These are phyloP conservation scores for Mycena pura DNA, from an alignment of 768 basidiomycete species.

Conservation along the genomic window DNA sequence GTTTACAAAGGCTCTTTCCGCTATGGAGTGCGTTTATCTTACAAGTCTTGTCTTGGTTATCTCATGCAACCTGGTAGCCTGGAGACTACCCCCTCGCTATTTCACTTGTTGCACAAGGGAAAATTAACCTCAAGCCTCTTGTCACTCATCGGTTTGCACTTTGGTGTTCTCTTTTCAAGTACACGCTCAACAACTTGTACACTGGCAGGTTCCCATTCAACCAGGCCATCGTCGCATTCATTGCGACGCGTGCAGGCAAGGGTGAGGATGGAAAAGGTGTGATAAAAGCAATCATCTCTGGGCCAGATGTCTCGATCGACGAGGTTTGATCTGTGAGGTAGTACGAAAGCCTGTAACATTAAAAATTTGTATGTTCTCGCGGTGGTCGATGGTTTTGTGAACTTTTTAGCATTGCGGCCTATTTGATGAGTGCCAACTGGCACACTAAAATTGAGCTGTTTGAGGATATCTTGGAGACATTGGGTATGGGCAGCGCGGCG, in stretches of 20 bases:
- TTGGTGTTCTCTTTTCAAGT: no score
- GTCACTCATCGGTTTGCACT: constrained; percentile 80
- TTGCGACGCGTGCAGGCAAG: constrained; percentile 80
- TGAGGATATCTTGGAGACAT: no score
- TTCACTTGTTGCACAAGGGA: constrained; percentile 80
- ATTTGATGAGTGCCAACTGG: neutral
- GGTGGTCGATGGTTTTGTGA: neutral
- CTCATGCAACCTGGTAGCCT: constrained; percentile 50
- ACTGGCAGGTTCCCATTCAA: constrained; percentile 80
- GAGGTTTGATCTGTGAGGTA: constrained; percentile 34
- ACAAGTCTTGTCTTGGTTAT: neutral
- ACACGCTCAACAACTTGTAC: no score
- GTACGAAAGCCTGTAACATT: neutral
- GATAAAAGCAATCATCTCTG: constrained; percentile 90
- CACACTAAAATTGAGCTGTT: no score
- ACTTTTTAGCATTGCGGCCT: no score
- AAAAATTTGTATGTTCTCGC: no score
- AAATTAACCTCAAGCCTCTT: constrained; percentile 85
- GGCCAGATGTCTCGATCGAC: constrained; percentile 65
- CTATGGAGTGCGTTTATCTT: constrained; percentile 63
- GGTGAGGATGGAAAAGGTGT: constrained; percentile 86
- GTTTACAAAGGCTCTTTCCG: constrained; percentile 92
- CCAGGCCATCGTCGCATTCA: constrained; percentile 81
- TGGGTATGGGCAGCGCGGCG: no score
- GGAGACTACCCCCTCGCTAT: constrained; percentile 89